phyloP scores from a whole-genome alignment of 805 yeast genomes.

The Saccharomycopsis fermentans region DNA sequence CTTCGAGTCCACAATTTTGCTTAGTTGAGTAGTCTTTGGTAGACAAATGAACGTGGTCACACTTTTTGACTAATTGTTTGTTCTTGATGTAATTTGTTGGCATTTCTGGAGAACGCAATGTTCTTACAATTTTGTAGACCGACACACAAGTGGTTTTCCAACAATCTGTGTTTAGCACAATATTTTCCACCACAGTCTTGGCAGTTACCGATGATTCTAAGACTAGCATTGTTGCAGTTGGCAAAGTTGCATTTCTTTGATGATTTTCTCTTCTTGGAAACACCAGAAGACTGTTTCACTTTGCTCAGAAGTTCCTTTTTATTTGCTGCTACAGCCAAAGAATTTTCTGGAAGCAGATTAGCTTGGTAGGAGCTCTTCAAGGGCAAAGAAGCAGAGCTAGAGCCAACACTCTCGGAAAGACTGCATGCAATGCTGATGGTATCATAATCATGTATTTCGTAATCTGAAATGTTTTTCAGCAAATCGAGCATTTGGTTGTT shows the following conservation, averaged over 20 bases:
- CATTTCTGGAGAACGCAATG: conserved; percentile 74
- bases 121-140: conserved; percentile 77
- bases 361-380: not conserved
- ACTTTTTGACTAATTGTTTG: conserved; percentile 46
- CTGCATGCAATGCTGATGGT: conserved; percentile 12
- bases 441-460: conserved; percentile 11
- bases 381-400: not conserved
- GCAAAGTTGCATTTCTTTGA: conserved; percentile 40
- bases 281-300: not conserved
- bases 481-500: conserved; percentile 15
- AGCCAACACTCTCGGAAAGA: not conserved
- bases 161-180: conserved; percentile 76
- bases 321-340: not conserved
- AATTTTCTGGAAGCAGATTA: not conserved
- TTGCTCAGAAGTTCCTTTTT: not conserved
- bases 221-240: conserved; percentile 54
- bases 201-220: conserved; percentile 69
- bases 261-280: conserved; percentile 15
- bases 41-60: not conserved
- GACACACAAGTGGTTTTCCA: conserved; percentile 75
- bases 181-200: conserved; percentile 74
- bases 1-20: no score
- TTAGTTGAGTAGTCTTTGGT: no score
- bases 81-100: conserved; percentile 71
- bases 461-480: conserved; percentile 12